Evolutionary conservation across 345 rosid species (phyloP), one percentile per base, ranked within the genome.

Genomic region (Anacardium occidentale): DNA sequence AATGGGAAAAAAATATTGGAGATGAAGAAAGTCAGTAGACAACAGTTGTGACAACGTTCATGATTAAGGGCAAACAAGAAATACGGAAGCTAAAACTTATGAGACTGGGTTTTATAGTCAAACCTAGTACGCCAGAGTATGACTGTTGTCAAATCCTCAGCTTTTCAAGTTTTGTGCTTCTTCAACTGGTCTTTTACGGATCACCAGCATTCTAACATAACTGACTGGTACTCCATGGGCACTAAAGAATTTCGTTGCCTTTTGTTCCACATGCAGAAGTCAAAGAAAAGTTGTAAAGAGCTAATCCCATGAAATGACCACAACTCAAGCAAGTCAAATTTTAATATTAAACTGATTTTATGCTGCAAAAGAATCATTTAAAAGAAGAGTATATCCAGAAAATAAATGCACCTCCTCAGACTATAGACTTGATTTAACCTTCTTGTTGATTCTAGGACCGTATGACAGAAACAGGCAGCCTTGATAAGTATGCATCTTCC

Each of bases 131-230:
- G 97, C 96, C 65, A 95, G 83, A 45, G 71, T 86, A 76, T 92
- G 98, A 66, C 85, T 83, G 77, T 91, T 95, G 65, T 34, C 13
- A 73, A 85, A 76, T 69, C 94, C 98, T 84, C 97, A 80, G 62
- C 89, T 77, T 79, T 91, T 95, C 63, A 95, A 74, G 80, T 89
- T 93, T 75, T 80, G 85, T 92, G 88, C 32, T 91, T 90, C 73
- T 95, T 97, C 98, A 95, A 92, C 83, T 95, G 97, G 70, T 87
- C 90, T 84, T 82, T 89, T 92, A 92, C 0, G 99, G 97, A 69
- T 92, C 94, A 80, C 98, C 96, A 47, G 95, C 89, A 71, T 91
- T 82, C 81, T 84, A 63, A 92, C 93, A 51, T 95, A 95, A 68
- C 92, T 92, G 66, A 92, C 88, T 10, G 98, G 96, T 29, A 29